Conservation (phyloP, 73 alveolate species). For the Paramecium primaurelia region DNA sequence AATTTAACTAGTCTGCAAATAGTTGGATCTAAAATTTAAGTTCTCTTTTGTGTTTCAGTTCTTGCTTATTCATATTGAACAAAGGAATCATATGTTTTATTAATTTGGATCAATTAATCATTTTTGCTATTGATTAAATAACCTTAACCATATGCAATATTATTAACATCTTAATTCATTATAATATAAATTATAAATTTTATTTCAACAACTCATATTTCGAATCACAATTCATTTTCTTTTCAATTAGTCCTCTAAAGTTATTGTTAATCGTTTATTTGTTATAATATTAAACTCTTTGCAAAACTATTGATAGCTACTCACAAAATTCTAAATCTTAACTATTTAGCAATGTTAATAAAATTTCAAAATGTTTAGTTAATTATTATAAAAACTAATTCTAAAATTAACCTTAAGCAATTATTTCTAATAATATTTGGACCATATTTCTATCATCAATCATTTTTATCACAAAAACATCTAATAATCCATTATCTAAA, state of each 20-base stretch:
- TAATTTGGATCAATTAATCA: not conserved
- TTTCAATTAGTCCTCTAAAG: not conserved
- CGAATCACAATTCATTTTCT: not conserved
- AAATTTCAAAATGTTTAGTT: not conserved
- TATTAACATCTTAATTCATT: not conserved
- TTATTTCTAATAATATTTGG: not conserved
- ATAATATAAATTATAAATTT: not conserved
- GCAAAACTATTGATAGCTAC: not conserved
- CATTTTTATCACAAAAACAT: not conserved
- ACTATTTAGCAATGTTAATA: not conserved
- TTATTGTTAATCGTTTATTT: not conserved
- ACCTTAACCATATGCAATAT: not conserved
- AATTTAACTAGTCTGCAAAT: not conserved
- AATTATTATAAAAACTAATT: not conserved
- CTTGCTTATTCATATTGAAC: not conserved
- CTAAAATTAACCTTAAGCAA: not conserved
- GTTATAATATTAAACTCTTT: not conserved
- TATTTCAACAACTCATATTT: conserved; percentile 4
- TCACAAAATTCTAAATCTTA: conserved; percentile 27
- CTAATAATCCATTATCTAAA: not conserved
- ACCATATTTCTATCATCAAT: not conserved
- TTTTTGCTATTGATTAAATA: not conserved
- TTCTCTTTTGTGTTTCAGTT: not conserved
- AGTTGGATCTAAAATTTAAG: not conserved
- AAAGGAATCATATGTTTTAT: not conserved